Evolutionary conservation across 2,329 filamentous ascomycete species (phyloP).

Genomic region (Fusarium denticulatum): DNA sequence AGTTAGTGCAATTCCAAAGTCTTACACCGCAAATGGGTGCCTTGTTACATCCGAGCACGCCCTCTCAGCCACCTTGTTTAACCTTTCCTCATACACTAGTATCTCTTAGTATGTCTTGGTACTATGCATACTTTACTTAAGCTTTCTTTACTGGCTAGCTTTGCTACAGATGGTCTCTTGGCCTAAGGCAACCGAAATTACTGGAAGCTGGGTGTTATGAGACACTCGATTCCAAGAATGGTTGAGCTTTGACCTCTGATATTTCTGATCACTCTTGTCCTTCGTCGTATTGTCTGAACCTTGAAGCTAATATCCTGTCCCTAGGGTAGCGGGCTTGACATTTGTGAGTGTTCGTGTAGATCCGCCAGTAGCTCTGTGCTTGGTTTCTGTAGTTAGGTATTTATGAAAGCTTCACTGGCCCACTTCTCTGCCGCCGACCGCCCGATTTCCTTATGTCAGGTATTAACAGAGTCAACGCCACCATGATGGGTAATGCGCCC

Average conservation of each 20-base stretch:
- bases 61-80: too few relatives aligned
- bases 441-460: too few relatives aligned
- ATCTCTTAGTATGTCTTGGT: too few relatives aligned
- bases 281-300: background rate
- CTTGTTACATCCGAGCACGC: too few relatives aligned
- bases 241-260: background rate
- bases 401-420: too few relatives aligned
- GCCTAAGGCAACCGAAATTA: background rate
- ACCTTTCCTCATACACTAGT: too few relatives aligned
- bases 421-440: too few relatives aligned
- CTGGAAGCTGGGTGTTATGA: background rate
- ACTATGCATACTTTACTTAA: too few relatives aligned
- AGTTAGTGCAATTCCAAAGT: too few relatives aligned
- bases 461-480: too few relatives aligned
- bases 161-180: background rate
- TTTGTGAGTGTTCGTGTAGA: rapidly evolving
- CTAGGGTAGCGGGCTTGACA: background rate
- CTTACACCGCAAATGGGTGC: too few relatives aligned
- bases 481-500: background rate
- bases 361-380: background rate
- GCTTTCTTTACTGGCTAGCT: background rate
- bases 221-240: background rate
- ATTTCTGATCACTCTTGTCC: background rate
- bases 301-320: background rate
- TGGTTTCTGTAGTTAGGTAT: rapidly evolving